These are phyloP conservation scores for Malassezia dermatis DNA, from an alignment of 1,284 basidiomycete genomes.

Conservation along the genomic window DNA sequence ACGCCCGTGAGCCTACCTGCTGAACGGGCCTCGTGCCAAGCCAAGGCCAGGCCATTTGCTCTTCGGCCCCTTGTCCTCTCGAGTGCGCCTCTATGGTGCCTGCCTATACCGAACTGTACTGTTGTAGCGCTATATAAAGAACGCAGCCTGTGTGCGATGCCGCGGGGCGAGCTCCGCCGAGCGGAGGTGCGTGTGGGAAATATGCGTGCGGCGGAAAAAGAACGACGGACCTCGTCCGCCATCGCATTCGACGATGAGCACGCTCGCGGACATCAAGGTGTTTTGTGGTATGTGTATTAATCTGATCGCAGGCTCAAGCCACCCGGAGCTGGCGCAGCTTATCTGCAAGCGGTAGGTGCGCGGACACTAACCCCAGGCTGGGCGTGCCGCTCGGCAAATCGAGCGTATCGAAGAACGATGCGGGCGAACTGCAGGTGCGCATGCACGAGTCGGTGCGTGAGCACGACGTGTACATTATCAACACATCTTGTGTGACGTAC, in stretches of 20 bases:
- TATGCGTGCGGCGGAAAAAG: not conserved
- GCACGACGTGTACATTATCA: slow-evolving; percentile 98
- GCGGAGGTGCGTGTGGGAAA: not conserved
- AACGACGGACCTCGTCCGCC: not conserved
- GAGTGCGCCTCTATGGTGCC: not conserved
- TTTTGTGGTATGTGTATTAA: slow-evolving; percentile 18
- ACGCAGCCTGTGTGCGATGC: not conserved
- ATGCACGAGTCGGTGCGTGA: slow-evolving; percentile 93
- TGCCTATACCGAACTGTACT: not conserved
- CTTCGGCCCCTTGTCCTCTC: not conserved
- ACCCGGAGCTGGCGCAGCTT: slow-evolving; percentile 86
- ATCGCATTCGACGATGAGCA: slow-evolving; percentile 11
- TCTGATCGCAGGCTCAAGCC: slow-evolving; percentile 50
- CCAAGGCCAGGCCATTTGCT: not conserved
- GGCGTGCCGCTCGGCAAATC: slow-evolving; percentile 49
- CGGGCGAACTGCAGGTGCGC: slow-evolving; percentile 82
- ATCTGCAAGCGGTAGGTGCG: slow-evolving; percentile 73
- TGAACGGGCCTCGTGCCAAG: not conserved
- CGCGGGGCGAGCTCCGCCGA: not conserved
- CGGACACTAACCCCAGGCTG: slow-evolving; percentile 18
- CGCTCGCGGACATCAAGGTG: slow-evolving; percentile 27
- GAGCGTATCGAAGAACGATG: slow-evolving; percentile 73
- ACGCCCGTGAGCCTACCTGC: slow-evolving; percentile 7
- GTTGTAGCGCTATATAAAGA: not conserved
- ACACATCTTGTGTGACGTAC: slow-evolving; percentile 69